A percentile compares a stretch with the other conserved stretches of the same genome.
phyloP scores from a whole-genome alignment of 148 eudicot genomes.

The Simmondsia chinensis region DNA sequence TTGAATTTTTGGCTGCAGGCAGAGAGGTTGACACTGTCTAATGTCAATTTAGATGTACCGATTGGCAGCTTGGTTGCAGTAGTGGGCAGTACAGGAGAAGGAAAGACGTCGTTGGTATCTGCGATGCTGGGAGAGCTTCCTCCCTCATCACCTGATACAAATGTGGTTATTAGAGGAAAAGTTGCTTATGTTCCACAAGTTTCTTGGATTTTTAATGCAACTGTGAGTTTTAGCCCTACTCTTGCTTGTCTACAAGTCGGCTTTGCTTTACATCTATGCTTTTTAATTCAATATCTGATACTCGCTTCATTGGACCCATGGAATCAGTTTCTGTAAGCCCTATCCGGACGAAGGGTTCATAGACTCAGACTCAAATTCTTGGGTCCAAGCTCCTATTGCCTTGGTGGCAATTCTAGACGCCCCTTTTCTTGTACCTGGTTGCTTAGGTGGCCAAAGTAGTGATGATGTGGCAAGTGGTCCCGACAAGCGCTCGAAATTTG shows the following conservation, averaged over 20 bases:
- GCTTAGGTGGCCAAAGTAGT: no score
- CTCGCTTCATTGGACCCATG: no score
- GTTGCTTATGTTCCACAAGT: constrained; percentile 95
- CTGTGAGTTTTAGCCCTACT: constrained; percentile 41
- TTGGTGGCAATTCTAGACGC: no score
- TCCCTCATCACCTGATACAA: constrained; percentile 39
- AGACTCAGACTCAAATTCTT: no score
- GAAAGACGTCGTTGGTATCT: constrained; percentile 88
- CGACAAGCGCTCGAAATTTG: no score
- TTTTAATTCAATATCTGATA: no score
- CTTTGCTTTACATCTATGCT: neutral
- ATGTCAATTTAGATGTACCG: constrained; percentile 73
- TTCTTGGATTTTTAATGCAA: constrained; percentile 98
- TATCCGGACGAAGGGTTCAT: no score
- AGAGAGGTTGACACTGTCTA: constrained; percentile 66
- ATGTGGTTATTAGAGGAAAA: constrained; percentile 66
- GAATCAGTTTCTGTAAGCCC: no score
- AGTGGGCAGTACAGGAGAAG: constrained; percentile 97
- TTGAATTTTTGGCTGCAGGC: constrained; percentile 29
- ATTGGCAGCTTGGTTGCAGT: constrained; percentile 84
- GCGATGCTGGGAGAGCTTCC: constrained; percentile 99
- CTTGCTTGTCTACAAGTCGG: neutral
- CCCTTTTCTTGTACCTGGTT: no score
- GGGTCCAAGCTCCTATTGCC: no score
- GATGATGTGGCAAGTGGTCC: no score